Evolutionary conservation across 208 protist genomes (phyloP), one percentile per base, ranked within the genome.

Genomic region (Acanthamoeba lenticulata): DNA sequence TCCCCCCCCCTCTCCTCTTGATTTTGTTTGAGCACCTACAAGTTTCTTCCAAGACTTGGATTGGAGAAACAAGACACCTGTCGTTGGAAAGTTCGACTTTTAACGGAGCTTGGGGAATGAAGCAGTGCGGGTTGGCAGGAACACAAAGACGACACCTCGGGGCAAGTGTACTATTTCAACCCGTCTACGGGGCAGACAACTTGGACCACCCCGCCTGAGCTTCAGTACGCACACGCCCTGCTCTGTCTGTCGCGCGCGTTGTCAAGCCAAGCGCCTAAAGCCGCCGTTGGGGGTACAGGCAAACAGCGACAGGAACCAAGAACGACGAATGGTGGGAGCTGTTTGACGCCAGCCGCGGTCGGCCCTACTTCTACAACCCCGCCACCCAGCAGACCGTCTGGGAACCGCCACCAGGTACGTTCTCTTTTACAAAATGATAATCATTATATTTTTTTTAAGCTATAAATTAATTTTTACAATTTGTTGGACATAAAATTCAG

Each of bases 281-380:
- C n/a, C n/a, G n/a, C n/a, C n/a, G n/a, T n/a, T 60, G 9, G 52
- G 17, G 17, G 15, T 24, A 74, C 65, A 44, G 65, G 17, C 34
- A 40, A 57, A 19, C 49, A 0, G 65, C 9, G 34, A 44, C 65
- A 74, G 49, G 19, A 57, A 11, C 36, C 34, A 27, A 40, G 34
- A 74, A 42, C 42, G 27, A 72, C 62, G 79, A 91, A 38, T 91
- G 85, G 85, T 91, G 85, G 85, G 85, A 91, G 32, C 49, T 91
- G 1, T 91, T 91, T 38, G 85, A 91, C 45, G 57, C 49, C 40
- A 72, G 21, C n/a, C 49, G 85, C 49, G 85, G 85, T n/a, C 57
- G 49, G 0, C 85, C 85, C 44, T 91, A 91, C 34, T 91, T 49
- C 40, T 91, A 91, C 52, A 91, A 91, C 29, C 49, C 85, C 57